Percentiles rank a stretch among this genome's conserved stretches.
phyloP scores from a whole-genome alignment of 352 stramenopile species.

The Blastocystis hominis region DNA sequence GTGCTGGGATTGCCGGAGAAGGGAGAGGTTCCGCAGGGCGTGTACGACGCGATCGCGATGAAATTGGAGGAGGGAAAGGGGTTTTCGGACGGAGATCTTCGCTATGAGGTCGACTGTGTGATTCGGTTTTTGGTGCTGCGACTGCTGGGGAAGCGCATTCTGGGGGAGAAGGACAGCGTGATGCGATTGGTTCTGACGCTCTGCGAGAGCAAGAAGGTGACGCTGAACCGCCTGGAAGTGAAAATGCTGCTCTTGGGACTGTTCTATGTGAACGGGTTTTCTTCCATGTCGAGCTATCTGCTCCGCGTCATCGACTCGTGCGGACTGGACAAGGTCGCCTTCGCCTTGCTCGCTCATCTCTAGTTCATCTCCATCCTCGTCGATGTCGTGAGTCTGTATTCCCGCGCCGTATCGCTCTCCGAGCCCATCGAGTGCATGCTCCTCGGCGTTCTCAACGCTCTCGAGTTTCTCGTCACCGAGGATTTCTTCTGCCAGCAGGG shows the following conservation, averaged over 20 bases:
- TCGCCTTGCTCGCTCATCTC: background rate
- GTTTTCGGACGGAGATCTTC: background rate
- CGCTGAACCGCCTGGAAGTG: background rate
- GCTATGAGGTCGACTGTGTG: background rate
- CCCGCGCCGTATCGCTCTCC: background rate
- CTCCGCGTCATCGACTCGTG: background rate
- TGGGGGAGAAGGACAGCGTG: background rate
- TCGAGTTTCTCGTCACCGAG: background rate
- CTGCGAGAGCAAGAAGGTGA: background rate
- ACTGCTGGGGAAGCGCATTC: background rate
- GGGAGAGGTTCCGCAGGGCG: background rate
- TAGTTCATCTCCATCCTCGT: background rate
- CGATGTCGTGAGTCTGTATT: background rate
- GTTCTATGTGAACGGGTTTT: conserved; percentile 12
- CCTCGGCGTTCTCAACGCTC: background rate
- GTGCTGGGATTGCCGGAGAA: background rate
- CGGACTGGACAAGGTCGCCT: background rate
- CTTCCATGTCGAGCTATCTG: background rate
- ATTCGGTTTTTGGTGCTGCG: background rate
- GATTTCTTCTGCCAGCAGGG: background rate
- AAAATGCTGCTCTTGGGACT: background rate
- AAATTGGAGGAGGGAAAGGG: background rate
- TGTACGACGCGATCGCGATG: background rate
- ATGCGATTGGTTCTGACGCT: background rate
- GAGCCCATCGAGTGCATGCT: background rate